Conservation (phyloP, 225 moss, liverwort and hornwort species). For the Physcomitrium patens region DNA sequence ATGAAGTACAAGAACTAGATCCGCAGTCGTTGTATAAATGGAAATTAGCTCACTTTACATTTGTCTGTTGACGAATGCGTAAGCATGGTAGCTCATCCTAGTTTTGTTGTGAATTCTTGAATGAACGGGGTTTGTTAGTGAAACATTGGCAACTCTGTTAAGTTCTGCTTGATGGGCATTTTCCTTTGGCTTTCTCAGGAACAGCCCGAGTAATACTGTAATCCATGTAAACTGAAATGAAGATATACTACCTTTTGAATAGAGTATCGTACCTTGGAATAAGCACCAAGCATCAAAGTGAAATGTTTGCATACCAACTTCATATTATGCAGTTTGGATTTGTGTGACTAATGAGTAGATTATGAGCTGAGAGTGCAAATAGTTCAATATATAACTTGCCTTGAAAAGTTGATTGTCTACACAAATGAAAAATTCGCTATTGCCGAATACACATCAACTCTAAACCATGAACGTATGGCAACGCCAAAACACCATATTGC, state of each 20-base stretch:
- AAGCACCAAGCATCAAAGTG: no score
- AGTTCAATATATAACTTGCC: no score
- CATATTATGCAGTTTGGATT: no score
- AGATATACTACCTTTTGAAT: constrained; percentile 7
- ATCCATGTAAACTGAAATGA: constrained; percentile 28
- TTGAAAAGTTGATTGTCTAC: no score
- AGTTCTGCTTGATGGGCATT: not conserved
- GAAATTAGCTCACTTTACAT: not conserved
- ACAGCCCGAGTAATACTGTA: constrained; percentile 7
- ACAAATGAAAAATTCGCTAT: no score
- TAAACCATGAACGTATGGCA: no score
- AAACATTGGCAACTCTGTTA: not conserved
- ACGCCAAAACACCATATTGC: no score
- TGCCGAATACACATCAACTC: no score
- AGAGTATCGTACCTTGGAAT: no score
- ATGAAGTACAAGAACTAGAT: constrained; percentile 79
- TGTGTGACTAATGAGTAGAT: no score
- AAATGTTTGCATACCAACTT: no score
- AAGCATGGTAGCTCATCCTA: constrained; percentile 7
- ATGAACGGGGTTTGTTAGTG: not conserved
- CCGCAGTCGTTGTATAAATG: constrained; percentile 23
- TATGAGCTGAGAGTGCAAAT: no score
- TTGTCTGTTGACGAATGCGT: not conserved
- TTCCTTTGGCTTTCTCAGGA: constrained; percentile 10
- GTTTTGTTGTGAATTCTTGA: not conserved